Percentiles rank a stretch among this genome's conserved stretches.
phyloP scores from a whole-genome alignment of 345 rosid species.

The Nasturtium officinale region DNA sequence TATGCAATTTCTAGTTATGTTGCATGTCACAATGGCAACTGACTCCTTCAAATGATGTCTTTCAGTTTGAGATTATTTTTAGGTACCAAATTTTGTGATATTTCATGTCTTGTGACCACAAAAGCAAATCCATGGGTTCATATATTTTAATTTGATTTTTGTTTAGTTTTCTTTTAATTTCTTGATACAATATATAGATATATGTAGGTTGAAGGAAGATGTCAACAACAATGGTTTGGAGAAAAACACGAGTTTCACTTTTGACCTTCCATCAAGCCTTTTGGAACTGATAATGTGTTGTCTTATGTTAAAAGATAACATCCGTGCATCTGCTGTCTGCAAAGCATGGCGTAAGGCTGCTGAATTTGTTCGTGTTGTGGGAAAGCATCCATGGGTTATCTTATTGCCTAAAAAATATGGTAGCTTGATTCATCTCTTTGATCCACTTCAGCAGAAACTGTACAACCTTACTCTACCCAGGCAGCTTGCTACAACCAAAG shows the following conservation, averaged over 20 bases:
- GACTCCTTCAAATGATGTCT: background rate
- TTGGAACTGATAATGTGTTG: background rate
- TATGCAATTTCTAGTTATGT: too few relatives aligned
- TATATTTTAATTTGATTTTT: too few relatives aligned
- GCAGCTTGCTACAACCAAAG: conserved; percentile 53
- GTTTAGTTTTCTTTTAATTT: background rate
- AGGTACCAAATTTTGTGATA: too few relatives aligned
- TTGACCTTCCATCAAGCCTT: background rate
- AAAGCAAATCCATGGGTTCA: too few relatives aligned
- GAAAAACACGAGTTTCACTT: background rate
- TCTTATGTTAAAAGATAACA: too few relatives aligned
- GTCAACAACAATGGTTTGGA: background rate
- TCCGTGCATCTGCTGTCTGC: too few relatives aligned
- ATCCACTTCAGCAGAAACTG: conserved; percentile 51
- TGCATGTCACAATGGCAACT: too few relatives aligned
- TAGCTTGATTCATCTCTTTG: conserved; percentile 51
- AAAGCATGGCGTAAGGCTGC: background rate
- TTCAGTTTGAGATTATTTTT: background rate
- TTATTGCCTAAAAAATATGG: conserved; percentile 44
- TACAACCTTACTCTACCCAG: conserved; percentile 55
- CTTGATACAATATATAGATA: too few relatives aligned
- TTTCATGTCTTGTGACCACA: too few relatives aligned
- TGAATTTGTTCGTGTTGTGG: too few relatives aligned
- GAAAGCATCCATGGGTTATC: too few relatives aligned
- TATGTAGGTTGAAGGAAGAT: background rate